A percentile compares a stretch with the other conserved stretches of the same genome.
Evolutionary conservation across 805 yeast species (phyloP).

Genomic region (Kodamaea neixiangensis): DNA sequence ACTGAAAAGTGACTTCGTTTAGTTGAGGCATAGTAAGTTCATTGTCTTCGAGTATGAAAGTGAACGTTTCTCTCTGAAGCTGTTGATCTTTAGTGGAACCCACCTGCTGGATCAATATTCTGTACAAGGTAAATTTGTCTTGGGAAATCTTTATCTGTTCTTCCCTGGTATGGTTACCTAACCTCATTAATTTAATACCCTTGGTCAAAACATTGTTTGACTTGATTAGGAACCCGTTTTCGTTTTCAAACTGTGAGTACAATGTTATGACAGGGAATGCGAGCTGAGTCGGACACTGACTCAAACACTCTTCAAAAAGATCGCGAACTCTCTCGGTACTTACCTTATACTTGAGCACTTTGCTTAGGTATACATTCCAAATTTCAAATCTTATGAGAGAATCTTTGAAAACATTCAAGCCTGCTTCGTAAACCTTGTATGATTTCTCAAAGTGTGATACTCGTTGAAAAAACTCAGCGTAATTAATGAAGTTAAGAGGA

Average conservation of each 20-base stretch:
- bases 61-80: constrained; percentile 39
- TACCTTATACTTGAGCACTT: constrained; percentile 36
- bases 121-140: constrained; percentile 28
- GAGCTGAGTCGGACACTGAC: constrained; percentile 45
- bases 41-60: constrained; percentile 43
- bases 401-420: constrained; percentile 59
- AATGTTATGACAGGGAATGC: constrained; percentile 51
- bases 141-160: constrained; percentile 17
- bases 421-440: constrained; percentile 67
- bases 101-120: constrained; percentile 6
- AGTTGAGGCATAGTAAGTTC: constrained; percentile 45
- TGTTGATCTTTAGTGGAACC: constrained; percentile 16
- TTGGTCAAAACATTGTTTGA: constrained; percentile 34
- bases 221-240: constrained; percentile 50
- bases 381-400: constrained; percentile 60
- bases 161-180: constrained; percentile 3
- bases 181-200: constrained; percentile 16
- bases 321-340: constrained; percentile 53
- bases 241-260: constrained; percentile 65
- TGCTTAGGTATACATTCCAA: constrained; percentile 68
- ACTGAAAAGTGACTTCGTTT: constrained; percentile 49
- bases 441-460: constrained; percentile 48
- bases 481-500: constrained; percentile 63
- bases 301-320: constrained; percentile 66
- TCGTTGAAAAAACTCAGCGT: constrained; percentile 60